Evolutionary conservation across 768 basidiomycete genomes (phyloP).

Genomic region (Podaxis sp.): DNA sequence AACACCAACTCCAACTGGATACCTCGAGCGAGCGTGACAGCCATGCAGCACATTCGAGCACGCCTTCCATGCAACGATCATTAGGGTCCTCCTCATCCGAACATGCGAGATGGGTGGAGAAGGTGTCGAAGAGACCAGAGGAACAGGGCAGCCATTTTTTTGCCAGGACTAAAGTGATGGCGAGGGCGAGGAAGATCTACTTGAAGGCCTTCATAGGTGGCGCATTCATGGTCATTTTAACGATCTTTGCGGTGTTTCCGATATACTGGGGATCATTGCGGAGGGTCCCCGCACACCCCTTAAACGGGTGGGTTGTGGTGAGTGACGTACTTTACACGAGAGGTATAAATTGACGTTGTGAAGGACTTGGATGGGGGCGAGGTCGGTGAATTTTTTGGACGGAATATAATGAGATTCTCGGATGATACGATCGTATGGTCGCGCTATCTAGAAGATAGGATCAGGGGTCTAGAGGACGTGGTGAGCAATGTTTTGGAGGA

Average conservation of each 20-base stretch:
- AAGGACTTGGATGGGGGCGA: slow-evolving; percentile 60
- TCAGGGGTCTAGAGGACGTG: slow-evolving; percentile 10
- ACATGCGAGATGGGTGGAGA: neutral
- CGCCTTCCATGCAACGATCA: neutral
- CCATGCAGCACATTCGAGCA: neutral
- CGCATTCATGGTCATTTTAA: slow-evolving; percentile 42
- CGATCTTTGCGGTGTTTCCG: slow-evolving; percentile 30
- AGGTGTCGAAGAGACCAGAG: neutral
- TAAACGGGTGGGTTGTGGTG: slow-evolving; percentile 58
- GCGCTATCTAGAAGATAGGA: too few species aligned
- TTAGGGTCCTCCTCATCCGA: neutral
- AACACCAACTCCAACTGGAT: neutral
- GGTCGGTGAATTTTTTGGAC: slow-evolving; percentile 36
- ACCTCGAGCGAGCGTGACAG: neutral
- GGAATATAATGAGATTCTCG: slow-evolving; percentile 25
- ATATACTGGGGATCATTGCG: slow-evolving; percentile 58
- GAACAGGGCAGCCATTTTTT: slow-evolving; percentile 8
- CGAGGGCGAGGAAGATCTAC: slow-evolving; percentile 35
- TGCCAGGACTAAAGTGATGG: slow-evolving; percentile 8
- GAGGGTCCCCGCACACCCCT: slow-evolving; percentile 34
- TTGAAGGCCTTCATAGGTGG: slow-evolving; percentile 38
- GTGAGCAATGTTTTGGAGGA: slow-evolving; percentile 46
- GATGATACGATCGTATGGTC: slow-evolving; percentile 29
- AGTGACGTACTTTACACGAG: slow-evolving; percentile 17
- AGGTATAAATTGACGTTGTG: neutral